Evolutionary conservation across 1,284 basidiomycete species (phyloP).

Genomic region (Meripilus lineatus): DNA sequence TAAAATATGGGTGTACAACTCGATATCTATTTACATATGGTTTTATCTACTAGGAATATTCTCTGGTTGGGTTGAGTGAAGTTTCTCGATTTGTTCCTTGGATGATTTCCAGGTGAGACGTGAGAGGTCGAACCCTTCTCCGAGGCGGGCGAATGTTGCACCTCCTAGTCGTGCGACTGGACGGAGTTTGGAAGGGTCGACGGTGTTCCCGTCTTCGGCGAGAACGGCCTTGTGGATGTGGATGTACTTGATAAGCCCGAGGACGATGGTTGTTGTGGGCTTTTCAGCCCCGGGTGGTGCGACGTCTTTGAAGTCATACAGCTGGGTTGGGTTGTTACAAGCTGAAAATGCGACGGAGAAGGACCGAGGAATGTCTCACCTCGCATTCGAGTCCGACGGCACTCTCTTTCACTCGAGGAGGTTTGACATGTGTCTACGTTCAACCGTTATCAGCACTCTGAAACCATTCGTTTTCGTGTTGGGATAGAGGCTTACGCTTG

Average conservation of each 20-base stretch:
- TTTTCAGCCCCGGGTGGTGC: constrained; percentile 32
- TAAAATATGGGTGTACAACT: too few relatives aligned
- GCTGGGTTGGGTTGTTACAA: constrained; percentile 24
- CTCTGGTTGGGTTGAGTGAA: constrained; percentile 1
- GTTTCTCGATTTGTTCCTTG: constrained; percentile 27
- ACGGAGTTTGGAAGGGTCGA: constrained; percentile 58
- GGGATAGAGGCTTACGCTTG: constrained; percentile 50
- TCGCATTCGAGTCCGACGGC: constrained; percentile 72
- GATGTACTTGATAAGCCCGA: constrained; percentile 61
- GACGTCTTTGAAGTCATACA: constrained; percentile 56
- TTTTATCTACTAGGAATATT: not conserved
- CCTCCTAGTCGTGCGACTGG: constrained; percentile 66
- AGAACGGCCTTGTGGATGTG: constrained; percentile 57
- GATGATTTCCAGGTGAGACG: constrained; percentile 53
- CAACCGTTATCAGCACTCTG: not conserved
- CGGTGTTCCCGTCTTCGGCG: constrained; percentile 38
- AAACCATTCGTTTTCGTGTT: not conserved
- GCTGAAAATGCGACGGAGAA: constrained; percentile 9
- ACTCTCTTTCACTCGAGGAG: constrained; percentile 67
- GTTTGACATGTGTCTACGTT: constrained; percentile 39
- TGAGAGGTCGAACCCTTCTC: constrained; percentile 53
- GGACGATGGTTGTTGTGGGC: constrained; percentile 49
- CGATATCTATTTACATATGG: not conserved
- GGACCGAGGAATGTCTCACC: constrained; percentile 28
- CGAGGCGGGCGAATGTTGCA: constrained; percentile 47